Conservation (phyloP, 2,329 filamentous ascomycete genomes). For the Pezicula rhizophila region DNA sequence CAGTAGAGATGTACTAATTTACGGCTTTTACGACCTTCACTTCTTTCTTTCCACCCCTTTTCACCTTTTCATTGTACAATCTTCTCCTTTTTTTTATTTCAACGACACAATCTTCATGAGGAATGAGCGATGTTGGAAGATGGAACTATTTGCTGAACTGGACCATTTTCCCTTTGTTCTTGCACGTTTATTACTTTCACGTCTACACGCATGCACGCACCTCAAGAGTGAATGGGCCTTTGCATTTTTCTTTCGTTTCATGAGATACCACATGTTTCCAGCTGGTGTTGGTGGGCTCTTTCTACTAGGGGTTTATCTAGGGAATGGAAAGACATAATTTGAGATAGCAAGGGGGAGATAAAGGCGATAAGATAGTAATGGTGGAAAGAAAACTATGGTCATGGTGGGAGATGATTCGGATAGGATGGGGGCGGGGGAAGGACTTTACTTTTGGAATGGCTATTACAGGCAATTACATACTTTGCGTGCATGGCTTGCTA, state of each 20-base stretch:
- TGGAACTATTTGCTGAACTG: constrained; percentile 14
- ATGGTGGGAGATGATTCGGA: no score
- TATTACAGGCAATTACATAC: no score
- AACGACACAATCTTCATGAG: constrained; percentile 9
- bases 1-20: not conserved
- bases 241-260: constrained; percentile 8
- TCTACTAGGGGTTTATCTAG: no score
- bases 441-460: no score
- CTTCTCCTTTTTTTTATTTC: constrained; percentile 9
- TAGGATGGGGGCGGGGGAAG: no score
- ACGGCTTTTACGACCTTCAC: constrained; percentile 3
- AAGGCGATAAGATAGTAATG: no score
- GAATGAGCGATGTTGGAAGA: constrained; percentile 9
- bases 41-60: constrained; percentile 1
- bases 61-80: constrained; percentile 4
- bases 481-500: no score
- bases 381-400: no score
- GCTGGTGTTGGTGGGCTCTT: constrained; percentile 9
- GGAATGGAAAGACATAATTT: no score
- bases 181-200: not conserved
- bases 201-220: not conserved
- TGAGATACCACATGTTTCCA: constrained; percentile 13
- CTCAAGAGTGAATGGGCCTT: not conserved
- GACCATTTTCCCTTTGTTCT: constrained; percentile 12
- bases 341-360: no score